phyloP scores from a whole-genome alignment of 257 asterid species.

The Knoxia roxburghii region DNA sequence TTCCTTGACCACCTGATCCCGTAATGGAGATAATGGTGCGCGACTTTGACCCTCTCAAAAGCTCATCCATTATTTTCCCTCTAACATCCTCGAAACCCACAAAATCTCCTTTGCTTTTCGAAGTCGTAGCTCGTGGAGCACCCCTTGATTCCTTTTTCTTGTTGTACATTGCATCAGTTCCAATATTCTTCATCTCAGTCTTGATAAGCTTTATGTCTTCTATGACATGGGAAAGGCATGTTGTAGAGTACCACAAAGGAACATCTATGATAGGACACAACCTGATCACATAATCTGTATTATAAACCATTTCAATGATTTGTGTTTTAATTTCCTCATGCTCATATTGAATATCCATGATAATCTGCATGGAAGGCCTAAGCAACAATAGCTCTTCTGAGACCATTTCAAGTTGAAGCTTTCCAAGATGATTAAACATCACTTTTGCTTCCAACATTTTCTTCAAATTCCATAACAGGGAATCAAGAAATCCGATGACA shows the following conservation, averaged over 20 bases:
- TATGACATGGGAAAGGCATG: neutral
- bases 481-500: neutral
- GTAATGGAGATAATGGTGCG: too few relatives aligned
- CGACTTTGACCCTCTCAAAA: too few relatives aligned
- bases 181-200: neutral
- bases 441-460: neutral
- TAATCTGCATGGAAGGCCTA: neutral
- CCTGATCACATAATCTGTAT: neutral
- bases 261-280: neutral
- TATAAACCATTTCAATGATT: neutral
- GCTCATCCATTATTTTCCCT: too few relatives aligned
- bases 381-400: neutral
- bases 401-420: neutral
- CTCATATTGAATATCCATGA: neutral
- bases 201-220: neutral
- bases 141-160: accelerated
- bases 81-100: conserved; percentile 4
- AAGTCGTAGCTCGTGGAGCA: neutral
- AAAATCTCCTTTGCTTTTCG: neutral
- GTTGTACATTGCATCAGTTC: too few relatives aligned
- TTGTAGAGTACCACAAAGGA: neutral
- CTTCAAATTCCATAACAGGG: neutral
- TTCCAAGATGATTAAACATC: neutral
- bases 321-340: neutral
- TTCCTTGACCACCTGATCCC: too few relatives aligned